These are phyloP conservation scores for Epichloe festucae DNA, from an alignment of 2,329 filamentous ascomycete species.

Conservation along the genomic window DNA sequence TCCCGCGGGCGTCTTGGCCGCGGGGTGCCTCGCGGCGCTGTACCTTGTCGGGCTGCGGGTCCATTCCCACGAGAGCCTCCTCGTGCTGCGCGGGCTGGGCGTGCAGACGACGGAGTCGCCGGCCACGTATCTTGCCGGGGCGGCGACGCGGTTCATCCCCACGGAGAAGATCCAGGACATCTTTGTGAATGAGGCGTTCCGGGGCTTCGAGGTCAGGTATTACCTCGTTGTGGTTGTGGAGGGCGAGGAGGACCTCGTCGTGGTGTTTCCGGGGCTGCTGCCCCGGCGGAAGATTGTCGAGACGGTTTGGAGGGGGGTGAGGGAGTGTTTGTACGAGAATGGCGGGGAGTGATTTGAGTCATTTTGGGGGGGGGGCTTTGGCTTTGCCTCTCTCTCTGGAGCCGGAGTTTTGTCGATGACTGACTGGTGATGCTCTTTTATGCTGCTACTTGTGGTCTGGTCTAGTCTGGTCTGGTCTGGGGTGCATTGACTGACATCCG, in stretches of 20 bases:
- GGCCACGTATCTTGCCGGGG: conserved; percentile 43
- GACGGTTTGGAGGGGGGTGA: conserved; percentile 77
- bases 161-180: conserved; percentile 88
- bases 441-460: too few species aligned
- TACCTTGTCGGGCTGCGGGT: conserved; percentile 33
- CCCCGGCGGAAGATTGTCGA: conserved; percentile 67
- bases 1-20: conserved; percentile 28
- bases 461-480: too few species aligned
- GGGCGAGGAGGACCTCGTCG: conserved; percentile 75
- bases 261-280: conserved; percentile 80
- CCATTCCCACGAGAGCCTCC: conserved; percentile 63
- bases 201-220: conserved; percentile 79
- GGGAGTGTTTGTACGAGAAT: conserved; percentile 62
- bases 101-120: conserved; percentile 68
- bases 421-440: too few species aligned
- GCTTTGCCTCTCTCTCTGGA: too few species aligned
- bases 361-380: too few species aligned
- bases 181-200: conserved; percentile 88
- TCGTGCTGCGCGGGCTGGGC: conserved; percentile 78
- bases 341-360: conserved; percentile 10
- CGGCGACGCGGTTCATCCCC: conserved; percentile 56
- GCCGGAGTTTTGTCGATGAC: too few species aligned
- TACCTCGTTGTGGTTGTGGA: conserved; percentile 86
- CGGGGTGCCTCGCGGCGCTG: conserved; percentile 20
- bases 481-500: too few species aligned